These are phyloP conservation scores for Daldinia loculata DNA, from an alignment of 495 filamentous ascomycete species.

Conservation along the genomic window DNA sequence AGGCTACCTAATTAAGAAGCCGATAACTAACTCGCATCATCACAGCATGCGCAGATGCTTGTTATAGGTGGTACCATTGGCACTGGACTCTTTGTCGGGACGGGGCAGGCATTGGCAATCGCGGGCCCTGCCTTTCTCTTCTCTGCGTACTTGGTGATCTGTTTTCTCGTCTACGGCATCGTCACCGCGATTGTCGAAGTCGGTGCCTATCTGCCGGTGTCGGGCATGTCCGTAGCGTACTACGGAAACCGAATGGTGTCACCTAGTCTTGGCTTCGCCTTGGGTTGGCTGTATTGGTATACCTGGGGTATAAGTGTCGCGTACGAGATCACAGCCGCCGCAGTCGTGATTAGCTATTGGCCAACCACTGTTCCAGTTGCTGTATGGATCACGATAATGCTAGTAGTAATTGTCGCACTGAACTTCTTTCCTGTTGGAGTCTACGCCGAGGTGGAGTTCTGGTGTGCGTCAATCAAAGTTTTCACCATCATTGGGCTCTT, in stretches of 20 bases:
- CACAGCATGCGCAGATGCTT: conserved; percentile 66
- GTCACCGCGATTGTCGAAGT: conserved; percentile 48
- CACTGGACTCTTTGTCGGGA: conserved; percentile 58
- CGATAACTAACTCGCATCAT: neutral
- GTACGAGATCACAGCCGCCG: conserved; percentile 51
- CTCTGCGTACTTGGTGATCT: conserved; percentile 50
- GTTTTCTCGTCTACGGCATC: conserved; percentile 37
- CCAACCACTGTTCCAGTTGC: conserved; percentile 53
- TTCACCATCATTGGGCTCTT: conserved; percentile 69
- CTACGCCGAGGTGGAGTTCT: conserved; percentile 66
- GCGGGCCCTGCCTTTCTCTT: conserved; percentile 50
- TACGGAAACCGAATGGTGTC: conserved; percentile 37
- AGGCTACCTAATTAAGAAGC: neutral
- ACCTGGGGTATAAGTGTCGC: conserved; percentile 45
- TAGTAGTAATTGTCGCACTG: conserved; percentile 42
- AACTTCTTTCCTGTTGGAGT: conserved; percentile 48
- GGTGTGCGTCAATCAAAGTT: conserved; percentile 66
- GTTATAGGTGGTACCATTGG: conserved; percentile 69
- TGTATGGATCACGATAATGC: conserved; percentile 61
- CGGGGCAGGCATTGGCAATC: conserved; percentile 46
- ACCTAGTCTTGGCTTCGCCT: conserved; percentile 70
- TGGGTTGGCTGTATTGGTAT: conserved; percentile 70
- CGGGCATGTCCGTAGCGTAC: conserved; percentile 43
- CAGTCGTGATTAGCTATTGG: conserved; percentile 61
- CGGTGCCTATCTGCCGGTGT: conserved; percentile 64